Conservation (phyloP, 2,329 filamentous ascomycete species). For the Nemania sp. region DNA sequence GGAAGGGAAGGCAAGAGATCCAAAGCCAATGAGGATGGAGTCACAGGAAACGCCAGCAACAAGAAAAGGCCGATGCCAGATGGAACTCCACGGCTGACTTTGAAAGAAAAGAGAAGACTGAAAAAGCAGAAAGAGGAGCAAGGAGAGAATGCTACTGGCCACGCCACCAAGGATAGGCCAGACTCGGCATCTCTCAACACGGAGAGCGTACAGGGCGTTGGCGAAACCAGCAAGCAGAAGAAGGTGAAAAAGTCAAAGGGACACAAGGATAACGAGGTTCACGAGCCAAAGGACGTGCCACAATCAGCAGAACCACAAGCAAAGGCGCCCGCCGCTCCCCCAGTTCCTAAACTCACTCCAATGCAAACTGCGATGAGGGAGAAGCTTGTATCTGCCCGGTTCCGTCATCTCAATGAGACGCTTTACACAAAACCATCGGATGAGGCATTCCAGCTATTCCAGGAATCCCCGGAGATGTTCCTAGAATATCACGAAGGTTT, state of each 20-base stretch:
- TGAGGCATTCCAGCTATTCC: conserved; percentile 82
- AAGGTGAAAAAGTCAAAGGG: conserved; percentile 38
- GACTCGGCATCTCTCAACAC: conserved; percentile 15
- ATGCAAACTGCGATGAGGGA: conserved; percentile 93
- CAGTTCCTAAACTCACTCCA: conserved; percentile 74
- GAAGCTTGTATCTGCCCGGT: conserved; percentile 92
- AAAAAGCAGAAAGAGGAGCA: conserved; percentile 34
- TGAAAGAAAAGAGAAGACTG: conserved; percentile 39
- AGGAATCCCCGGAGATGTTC: conserved; percentile 88
- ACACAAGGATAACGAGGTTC: conserved; percentile 15
- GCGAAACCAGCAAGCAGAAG: conserved; percentile 44
- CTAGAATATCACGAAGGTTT: conserved; percentile 96
- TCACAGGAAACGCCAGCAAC: conserved; percentile 27
- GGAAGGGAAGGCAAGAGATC: conserved; percentile 53
- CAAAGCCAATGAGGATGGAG: conserved; percentile 28
- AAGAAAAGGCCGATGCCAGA: conserved; percentile 34
- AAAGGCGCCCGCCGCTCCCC: conserved; percentile 34
- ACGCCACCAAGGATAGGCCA: conserved; percentile 19
- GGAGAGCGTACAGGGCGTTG: conserved; percentile 33
- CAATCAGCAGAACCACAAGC: conserved; percentile 26
- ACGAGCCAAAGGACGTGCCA: conserved; percentile 9
- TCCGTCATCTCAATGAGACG: conserved; percentile 95
- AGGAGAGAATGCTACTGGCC: conserved; percentile 12
- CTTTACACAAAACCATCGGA: conserved; percentile 90
- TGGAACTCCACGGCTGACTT: conserved; percentile 27